Evolutionary conservation across 495 filamentous ascomycete genomes (phyloP), one percentile per base, ranked within the genome.

Genomic region (Hypoxylon intermedium): DNA sequence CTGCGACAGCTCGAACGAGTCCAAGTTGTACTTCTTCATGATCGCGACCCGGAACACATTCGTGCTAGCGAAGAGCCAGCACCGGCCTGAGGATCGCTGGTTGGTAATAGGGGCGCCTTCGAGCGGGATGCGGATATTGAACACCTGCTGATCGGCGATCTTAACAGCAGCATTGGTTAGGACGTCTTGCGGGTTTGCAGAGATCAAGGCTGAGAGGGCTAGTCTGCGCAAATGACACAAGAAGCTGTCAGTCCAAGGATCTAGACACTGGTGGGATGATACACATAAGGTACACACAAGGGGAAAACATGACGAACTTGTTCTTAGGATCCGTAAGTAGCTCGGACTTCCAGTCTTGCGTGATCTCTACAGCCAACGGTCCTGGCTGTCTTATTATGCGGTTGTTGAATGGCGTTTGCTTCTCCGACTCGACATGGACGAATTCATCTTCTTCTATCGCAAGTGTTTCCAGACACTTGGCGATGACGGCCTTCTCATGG

Each of bases 41-140:
- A 95, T 74, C 0, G 89, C 87, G 4, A 95, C 79, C 6, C 91
- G 89, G 74, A 95, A 93, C 47, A 94, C 85, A 65, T 96, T 96
- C 6, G 89, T 92, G 20, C 85, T 78, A 5, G 92, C 92, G 63
- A 96, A 96, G 43, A 95, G 82, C 91, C 91, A 96, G 77, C 91
- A 96, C 53, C 91, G 82, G 9, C 91, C 91, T 2, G 86, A 89
- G 1, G 81, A 80, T 16, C 85, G 79, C 72, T 96, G 91, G 72
- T 94, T 92, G 5, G 91, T 96, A 63, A 95, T 89, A 5, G 91
- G 91, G 0, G 79, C 78, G 33, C 92, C 91, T 74, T 96, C 91
- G 31, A 91, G 79, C 3, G 89, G 87, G 58, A 96, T 90, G 72
- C 87, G 85, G 70, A 91, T 67, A 65, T 92, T 93, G 83, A 91